Conservation (phyloP, 345 rosid species). For the Eucalyptus globulus region DNA sequence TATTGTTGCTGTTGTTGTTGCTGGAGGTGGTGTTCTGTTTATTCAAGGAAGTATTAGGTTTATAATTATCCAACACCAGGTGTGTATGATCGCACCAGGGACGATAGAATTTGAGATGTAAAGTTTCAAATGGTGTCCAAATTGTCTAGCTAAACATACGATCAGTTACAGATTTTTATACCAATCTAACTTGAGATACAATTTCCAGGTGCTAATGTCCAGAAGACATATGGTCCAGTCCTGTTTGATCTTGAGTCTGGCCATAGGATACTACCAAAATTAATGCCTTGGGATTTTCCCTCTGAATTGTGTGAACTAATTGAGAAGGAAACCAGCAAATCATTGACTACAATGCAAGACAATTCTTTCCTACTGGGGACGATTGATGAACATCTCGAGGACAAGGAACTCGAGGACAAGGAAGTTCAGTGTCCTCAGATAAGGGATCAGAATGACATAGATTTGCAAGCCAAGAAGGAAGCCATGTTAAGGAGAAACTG, state of each 20-base stretch:
- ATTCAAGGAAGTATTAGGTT: not conserved
- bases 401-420: constrained; percentile 17
- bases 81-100: not conserved
- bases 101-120: not conserved
- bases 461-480: constrained; percentile 64
- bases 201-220: constrained; percentile 25
- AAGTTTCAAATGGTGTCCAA: not conserved
- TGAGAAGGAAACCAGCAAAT: constrained; percentile 50
- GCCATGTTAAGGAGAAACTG: constrained; percentile 55
- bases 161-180: not conserved
- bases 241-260: constrained; percentile 50
- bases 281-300: constrained; percentile 61
- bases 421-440: constrained; percentile 12
- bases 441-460: constrained; percentile 16
- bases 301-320: constrained; percentile 64
- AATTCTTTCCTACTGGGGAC: constrained; percentile 10
- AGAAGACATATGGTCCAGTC: constrained; percentile 3
- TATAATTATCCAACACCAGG: not conserved
- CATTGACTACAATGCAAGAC: constrained; percentile 39
- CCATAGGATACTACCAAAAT: constrained; percentile 47
- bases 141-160: not conserved
- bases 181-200: not conserved
- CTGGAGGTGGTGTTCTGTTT: not conserved
- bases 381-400: constrained; percentile 21
- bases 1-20: not conserved